Evolutionary conservation across 139 green algal genomes (phyloP).

Genomic region (Volvox africanus): DNA sequence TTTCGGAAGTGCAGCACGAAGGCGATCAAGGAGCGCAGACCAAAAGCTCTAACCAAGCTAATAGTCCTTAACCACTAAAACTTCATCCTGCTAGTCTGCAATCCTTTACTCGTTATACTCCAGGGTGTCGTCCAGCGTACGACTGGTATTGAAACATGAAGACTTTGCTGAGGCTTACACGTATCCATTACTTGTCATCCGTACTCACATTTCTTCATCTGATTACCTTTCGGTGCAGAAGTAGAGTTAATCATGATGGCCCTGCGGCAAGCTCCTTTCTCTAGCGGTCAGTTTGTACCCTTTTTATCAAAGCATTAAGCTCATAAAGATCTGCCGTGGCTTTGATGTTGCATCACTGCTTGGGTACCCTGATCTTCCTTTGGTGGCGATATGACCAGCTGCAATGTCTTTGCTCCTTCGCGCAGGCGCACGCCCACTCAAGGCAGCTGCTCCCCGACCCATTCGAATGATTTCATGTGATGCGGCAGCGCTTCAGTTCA

Average conservation of each 20-base stretch:
- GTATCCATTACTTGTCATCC: too few species aligned
- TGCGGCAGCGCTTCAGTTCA: conserved; percentile 88
- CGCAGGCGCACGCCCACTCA: conserved; percentile 8
- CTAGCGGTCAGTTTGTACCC: neutral
- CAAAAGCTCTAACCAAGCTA: neutral
- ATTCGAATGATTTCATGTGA: conserved; percentile 34
- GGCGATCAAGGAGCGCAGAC: neutral
- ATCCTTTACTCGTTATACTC: too few species aligned
- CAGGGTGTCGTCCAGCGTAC: neutral
- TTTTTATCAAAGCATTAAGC: neutral
- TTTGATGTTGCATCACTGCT: neutral
- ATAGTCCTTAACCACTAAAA: neutral
- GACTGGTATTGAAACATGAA: neutral
- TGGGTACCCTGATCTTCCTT: neutral
- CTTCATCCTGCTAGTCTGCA: too few species aligned
- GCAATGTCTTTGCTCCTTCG: neutral
- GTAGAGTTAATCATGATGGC: neutral
- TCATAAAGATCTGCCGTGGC: neutral
- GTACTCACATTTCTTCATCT: too few species aligned
- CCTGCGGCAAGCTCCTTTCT: neutral
- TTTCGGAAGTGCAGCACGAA: neutral
- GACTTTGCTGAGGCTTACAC: neutral
- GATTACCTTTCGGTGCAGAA: too few species aligned
- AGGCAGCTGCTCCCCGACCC: neutral
- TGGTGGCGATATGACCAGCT: neutral